phyloP scores from a whole-genome alignment of 441 rosid species.

The Isatis lusitanica region DNA sequence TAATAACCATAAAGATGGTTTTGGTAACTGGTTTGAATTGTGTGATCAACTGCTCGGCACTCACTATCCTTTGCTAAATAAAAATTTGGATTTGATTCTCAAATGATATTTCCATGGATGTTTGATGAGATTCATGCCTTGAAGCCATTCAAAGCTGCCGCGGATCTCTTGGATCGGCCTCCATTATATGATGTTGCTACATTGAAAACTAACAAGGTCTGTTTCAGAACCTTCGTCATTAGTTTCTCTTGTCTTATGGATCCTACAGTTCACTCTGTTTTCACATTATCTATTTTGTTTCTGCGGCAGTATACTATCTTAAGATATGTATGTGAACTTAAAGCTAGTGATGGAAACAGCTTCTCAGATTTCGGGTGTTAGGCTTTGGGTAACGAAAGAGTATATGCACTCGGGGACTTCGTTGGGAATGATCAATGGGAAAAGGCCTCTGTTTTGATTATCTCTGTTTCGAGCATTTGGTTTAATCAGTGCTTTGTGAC shows the following conservation, averaged over 20 bases:
- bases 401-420: conserved; percentile 93
- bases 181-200: conserved; percentile 52
- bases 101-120: conserved; percentile 98
- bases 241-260: not conserved
- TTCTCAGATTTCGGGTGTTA: conserved; percentile 62
- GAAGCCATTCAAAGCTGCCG: conserved; percentile 68
- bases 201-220: conserved; percentile 67
- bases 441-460: conserved; percentile 68
- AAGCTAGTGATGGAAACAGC: conserved; percentile 83
- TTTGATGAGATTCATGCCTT: conserved; percentile 80
- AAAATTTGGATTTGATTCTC: conserved; percentile 9
- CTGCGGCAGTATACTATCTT: conserved; percentile 85
- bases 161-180: conserved; percentile 79
- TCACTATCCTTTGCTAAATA: not conserved
- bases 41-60: not conserved
- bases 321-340: conserved; percentile 88
- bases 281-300: conserved; percentile 45
- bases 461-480: not conserved
- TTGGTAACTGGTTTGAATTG: conserved; percentile 39
- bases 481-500: not conserved
- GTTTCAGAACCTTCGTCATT: not conserved
- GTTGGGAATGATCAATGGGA: conserved; percentile 80
- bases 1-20: conserved; percentile 73
- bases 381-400: conserved; percentile 88
- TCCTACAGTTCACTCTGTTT: not conserved